Evolutionary conservation across 1,139 yeast genomes (phyloP).

Genomic region (Protomyces macrosporus): DNA sequence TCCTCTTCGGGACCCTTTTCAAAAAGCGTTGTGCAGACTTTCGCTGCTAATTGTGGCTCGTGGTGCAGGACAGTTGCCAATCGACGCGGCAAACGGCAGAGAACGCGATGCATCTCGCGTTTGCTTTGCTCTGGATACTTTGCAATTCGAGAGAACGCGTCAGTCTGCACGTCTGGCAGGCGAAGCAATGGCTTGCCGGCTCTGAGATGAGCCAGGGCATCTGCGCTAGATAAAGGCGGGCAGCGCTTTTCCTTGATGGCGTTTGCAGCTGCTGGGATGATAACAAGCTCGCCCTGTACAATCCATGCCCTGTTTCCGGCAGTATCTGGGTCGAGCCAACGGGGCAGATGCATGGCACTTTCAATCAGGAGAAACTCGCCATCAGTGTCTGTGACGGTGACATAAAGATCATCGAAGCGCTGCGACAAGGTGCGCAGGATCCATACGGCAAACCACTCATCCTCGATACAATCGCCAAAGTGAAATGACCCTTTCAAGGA

Average conservation of each 20-base stretch:
- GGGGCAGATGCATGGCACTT: constrained; percentile 45
- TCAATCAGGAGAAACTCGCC: constrained; percentile 55
- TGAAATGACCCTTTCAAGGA: constrained; percentile 43
- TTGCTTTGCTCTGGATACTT: constrained; percentile 31
- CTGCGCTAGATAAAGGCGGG: constrained; percentile 8
- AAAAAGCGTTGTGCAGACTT: constrained; percentile 32
- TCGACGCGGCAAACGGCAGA: constrained; percentile 30
- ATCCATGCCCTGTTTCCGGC: constrained; percentile 43
- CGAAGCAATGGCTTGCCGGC: neutral
- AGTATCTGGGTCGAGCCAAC: constrained; percentile 45
- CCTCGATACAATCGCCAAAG: constrained; percentile 46
- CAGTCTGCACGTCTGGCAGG: neutral
- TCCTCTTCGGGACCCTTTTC: constrained; percentile 30
- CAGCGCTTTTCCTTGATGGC: constrained; percentile 8
- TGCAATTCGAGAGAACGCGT: constrained; percentile 16
- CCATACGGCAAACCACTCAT: constrained; percentile 47
- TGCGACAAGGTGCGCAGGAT: constrained; percentile 43
- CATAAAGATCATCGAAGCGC: constrained; percentile 41
- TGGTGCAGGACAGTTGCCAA: constrained; percentile 30
- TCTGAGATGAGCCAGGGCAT: constrained; percentile 27
- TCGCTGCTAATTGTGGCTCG: constrained; percentile 29
- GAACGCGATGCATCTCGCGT: constrained; percentile 30
- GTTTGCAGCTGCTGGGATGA: constrained; percentile 32
- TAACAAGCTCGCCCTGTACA: constrained; percentile 32
- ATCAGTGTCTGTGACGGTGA: constrained; percentile 51